Percentiles rank a stretch among this genome's conserved stretches.
Conservation (phyloP, 148 eudicot genomes). For the Camellia lanceoleosa region DNA sequence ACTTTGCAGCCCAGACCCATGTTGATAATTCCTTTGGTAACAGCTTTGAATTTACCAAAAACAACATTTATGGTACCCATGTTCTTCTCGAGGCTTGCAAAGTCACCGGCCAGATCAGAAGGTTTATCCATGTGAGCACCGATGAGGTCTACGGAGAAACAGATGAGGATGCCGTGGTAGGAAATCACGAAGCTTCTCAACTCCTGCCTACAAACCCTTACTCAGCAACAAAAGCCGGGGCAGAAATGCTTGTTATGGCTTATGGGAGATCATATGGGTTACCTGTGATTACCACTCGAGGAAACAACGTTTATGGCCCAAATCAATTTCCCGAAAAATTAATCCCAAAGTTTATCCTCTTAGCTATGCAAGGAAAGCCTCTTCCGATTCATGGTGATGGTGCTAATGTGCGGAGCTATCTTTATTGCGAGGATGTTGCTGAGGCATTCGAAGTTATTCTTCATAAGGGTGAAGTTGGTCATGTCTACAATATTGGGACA, state of each 20-base stretch:
- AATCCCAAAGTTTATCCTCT: conserved; percentile 58
- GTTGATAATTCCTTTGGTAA: conserved; percentile 65
- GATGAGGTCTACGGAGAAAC: conserved; percentile 73
- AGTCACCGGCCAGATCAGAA: conserved; percentile 60
- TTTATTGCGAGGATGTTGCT: conserved; percentile 71
- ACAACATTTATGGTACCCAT: conserved; percentile 62
- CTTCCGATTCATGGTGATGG: conserved; percentile 72
- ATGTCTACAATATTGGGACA: conserved; percentile 62
- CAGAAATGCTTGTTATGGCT: conserved; percentile 74
- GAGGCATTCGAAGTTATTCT: conserved; percentile 73
- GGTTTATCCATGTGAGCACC: conserved; percentile 67
- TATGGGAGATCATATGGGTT: conserved; percentile 64
- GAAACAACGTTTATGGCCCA: conserved; percentile 65
- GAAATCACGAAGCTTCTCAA: conserved; percentile 70
- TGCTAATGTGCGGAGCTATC: conserved; percentile 62
- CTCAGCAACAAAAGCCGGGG: conserved; percentile 67
- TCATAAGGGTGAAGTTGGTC: conserved; percentile 73
- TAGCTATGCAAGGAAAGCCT: conserved; percentile 54
- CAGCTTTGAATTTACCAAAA: conserved; percentile 69
- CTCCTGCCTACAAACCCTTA: conserved; percentile 62
- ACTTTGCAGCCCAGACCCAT: conserved; percentile 67
- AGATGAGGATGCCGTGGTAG: conserved; percentile 70
- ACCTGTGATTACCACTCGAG: conserved; percentile 65
- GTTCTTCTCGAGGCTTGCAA: conserved; percentile 65
- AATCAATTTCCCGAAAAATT: conserved; percentile 60